Evolutionary conservation across 331 rosid species (phyloP).

Genomic region (Quercus tomentella): DNA sequence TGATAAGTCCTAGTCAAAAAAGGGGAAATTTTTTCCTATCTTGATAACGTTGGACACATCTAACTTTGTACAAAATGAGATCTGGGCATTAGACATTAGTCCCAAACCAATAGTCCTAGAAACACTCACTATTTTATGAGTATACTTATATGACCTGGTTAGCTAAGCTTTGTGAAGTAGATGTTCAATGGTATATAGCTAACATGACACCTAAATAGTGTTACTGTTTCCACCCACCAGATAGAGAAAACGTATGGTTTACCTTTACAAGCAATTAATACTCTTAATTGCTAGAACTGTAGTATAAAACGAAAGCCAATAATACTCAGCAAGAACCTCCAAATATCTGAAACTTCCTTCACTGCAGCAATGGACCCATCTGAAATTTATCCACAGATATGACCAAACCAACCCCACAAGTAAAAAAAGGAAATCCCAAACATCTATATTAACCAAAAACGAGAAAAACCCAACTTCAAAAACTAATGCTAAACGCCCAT

Average conservation of each 20-base stretch:
- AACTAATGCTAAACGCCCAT: not conserved
- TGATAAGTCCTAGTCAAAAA: slow-evolving; percentile 1
- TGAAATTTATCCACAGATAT: slow-evolving; percentile 8
- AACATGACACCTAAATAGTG: not conserved
- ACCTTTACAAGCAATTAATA: slow-evolving; percentile 5
- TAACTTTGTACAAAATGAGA: slow-evolving; percentile 3
- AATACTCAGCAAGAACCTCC: slow-evolving; percentile 12
- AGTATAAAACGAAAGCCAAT: slow-evolving; percentile 6
- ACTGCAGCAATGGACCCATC: slow-evolving; percentile 18
- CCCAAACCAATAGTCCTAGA: not conserved
- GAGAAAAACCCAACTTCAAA: not conserved
- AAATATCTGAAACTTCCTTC: slow-evolving; percentile 22
- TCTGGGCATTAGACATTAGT: slow-evolving; percentile 1
- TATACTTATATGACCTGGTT: not conserved
- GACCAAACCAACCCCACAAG: slow-evolving; percentile 11
- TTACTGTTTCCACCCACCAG: not conserved
- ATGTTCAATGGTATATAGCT: not conserved
- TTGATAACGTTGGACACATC: not conserved
- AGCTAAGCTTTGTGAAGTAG: not conserved
- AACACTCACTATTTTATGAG: not conserved
- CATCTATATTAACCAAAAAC: not conserved
- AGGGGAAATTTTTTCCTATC: not conserved
- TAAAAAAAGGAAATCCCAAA: not conserved
- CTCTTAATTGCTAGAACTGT: slow-evolving; percentile 7
- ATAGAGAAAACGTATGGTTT: slow-evolving; percentile 1